Base-by-base conservation (phyloP, 768 basidiomycete species). In the Mycena olivaceomarginata region DNA sequence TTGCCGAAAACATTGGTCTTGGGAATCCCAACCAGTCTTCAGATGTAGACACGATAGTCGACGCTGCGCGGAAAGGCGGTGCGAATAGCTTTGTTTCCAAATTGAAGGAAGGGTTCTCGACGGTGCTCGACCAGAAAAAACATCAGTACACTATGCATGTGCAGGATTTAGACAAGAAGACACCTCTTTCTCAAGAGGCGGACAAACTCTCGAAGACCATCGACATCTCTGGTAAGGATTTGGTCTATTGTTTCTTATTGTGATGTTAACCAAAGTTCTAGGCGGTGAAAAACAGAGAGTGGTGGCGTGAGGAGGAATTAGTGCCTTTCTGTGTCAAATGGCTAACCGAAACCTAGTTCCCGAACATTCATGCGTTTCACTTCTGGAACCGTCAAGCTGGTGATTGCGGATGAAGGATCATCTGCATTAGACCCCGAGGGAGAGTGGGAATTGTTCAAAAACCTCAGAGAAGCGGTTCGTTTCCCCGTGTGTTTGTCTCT, bases 401-500 rank as follows among this genome's bases (percentile, higher is more conserved):
- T 88, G 46, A 83, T 87, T 6, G 81, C 85, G 12, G 89, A 90
- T 69, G 89, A 89, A 79, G 88, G 88, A 0, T 88, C 84, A 6
- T 89, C 89, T 0, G 82, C 85, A 5, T 71, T 89, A 20, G 89
- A 89, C 60, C 85, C 89, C 16, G 72, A 87, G 67, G 85, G 84
- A 5, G 89, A 90, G 73, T 85, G 80, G 57, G 81, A 83, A 13
- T 75, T 89, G 39, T 82, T 87, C 56, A 74, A 80, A 45, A 79
- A 80, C 22, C 79, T 88, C n/a, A 80, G 74, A 73, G 78, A 70
- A n/a, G 69, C 74, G 67, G 73, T 70, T 81, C 9, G 70, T 13
- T n/a, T 37, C 1, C 9, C 12, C 12, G 4, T 66, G 2, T 2
- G 9, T 11, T 53, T 22, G 9, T 1, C 40, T 41, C 10, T 43